Percentiles rank a stretch among this genome's conserved stretches.
Conservation (phyloP, 371 early-diverging fungal genomes). For the Dinochytrium kinnereticum region DNA sequence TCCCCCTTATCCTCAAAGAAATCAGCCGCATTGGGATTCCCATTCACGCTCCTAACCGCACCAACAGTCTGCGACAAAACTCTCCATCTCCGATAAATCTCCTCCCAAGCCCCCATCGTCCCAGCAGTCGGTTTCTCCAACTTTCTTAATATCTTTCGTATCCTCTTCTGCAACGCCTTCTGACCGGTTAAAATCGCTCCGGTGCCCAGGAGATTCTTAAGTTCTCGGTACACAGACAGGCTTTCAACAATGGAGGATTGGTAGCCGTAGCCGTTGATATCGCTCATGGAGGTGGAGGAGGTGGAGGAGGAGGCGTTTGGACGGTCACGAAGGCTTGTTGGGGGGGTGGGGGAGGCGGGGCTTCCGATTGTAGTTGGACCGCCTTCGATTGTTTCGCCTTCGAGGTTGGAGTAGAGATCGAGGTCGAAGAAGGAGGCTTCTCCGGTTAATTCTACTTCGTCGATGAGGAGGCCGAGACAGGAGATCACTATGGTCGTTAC, state of each 20-base stretch:
- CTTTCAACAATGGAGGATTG: slow-evolving; percentile 69
- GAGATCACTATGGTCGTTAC: slow-evolving; percentile 22
- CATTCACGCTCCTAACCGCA: background rate
- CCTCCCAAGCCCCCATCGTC: slow-evolving; percentile 86
- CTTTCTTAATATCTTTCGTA: slow-evolving; percentile 72
- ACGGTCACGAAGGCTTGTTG: background rate
- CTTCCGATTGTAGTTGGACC: background rate
- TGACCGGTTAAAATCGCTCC: slow-evolving; percentile 65
- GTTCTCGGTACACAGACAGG: slow-evolving; percentile 71
- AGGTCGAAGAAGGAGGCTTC: slow-evolving; percentile 17
- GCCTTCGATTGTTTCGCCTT: slow-evolving; percentile 11
- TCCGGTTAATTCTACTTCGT: slow-evolving; percentile 56
- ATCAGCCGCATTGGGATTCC: slow-evolving; percentile 18
- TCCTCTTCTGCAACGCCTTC: slow-evolving; percentile 79
- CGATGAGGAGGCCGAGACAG: slow-evolving; percentile 49
- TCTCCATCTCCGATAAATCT: slow-evolving; percentile 81
- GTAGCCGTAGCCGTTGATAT: background rate
- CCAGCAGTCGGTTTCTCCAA: slow-evolving; percentile 75
- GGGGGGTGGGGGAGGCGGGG: background rate
- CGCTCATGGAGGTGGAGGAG: background rate
- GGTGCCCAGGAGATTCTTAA: slow-evolving; percentile 49
- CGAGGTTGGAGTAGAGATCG: background rate
- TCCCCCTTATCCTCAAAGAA: slow-evolving; percentile 57
- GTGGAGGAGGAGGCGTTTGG: background rate
- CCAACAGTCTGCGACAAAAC: slow-evolving; percentile 26